Evolutionary conservation across 805 yeast species (phyloP).

Genomic region (Torulaspora gathmanii): DNA sequence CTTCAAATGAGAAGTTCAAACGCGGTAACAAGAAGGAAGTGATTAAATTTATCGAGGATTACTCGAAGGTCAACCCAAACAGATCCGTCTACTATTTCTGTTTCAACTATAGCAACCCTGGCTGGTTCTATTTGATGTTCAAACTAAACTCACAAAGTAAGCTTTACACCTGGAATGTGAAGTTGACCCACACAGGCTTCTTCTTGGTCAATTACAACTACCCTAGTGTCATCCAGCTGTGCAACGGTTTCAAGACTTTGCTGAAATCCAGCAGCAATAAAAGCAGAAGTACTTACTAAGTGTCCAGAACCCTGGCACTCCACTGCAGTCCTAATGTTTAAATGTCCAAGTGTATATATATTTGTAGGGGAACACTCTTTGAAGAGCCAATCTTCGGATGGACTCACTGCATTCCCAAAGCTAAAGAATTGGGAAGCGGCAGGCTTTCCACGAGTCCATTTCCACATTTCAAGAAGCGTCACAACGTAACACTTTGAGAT

Average conservation of each 20-base stretch:
- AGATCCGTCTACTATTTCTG: constrained; percentile 89
- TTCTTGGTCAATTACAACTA: constrained; percentile 73
- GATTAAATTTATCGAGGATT: constrained; percentile 79
- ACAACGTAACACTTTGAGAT: no score
- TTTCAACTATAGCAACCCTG: constrained; percentile 84
- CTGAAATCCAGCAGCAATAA: constrained; percentile 36
- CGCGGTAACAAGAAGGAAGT: constrained; percentile 72
- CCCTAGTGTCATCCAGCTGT: constrained; percentile 81
- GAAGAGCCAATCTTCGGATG: no score
- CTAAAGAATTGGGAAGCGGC: no score
- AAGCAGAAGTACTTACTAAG: constrained; percentile 12
- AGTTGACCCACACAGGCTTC: constrained; percentile 83
- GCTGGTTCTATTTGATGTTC: constrained; percentile 86
- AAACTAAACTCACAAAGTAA: constrained; percentile 68
- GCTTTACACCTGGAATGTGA: constrained; percentile 82
- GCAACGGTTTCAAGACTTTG: constrained; percentile 89
- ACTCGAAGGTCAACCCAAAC: constrained; percentile 85
- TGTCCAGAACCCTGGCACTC: background rate
- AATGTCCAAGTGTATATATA: constrained; percentile 1
- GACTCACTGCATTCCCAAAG: no score
- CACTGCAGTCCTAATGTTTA: background rate
- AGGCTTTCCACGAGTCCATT: no score
- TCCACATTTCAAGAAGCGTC: no score
- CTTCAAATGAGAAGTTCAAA: constrained; percentile 81
- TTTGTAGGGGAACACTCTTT: background rate